Percentiles rank a stretch among this genome's conserved stretches.
Evolutionary conservation across 202 grass and related monocot genomes (phyloP).

Genomic region (Saccharum hybrid): DNA sequence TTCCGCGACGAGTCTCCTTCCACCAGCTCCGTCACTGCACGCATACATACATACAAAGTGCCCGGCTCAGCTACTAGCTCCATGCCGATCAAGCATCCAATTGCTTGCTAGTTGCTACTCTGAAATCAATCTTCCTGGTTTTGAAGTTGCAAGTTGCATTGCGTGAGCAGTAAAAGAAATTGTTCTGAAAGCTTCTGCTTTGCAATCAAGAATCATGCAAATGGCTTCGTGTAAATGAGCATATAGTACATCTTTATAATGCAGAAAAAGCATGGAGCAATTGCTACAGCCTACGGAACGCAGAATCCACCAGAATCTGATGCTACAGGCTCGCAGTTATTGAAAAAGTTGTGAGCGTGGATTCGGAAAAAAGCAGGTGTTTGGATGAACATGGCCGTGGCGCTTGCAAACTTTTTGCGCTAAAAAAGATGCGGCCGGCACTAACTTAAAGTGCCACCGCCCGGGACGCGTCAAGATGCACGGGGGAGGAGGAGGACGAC

Average conservation of each 20-base stretch:
- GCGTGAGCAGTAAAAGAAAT: no score
- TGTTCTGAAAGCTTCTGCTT: no score
- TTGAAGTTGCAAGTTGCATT: no score
- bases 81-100: no score
- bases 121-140: no score
- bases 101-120: no score
- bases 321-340: slow-evolving; percentile 21
- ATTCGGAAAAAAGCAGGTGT: slow-evolving; percentile 8
- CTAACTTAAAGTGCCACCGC: slow-evolving; percentile 17
- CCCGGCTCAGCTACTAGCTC: no score
- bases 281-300: slow-evolving; percentile 23
- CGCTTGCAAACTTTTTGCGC: slow-evolving; percentile 23
- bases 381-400: slow-evolving; percentile 30
- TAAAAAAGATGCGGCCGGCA: neutral
- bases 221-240: no score
- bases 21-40: slow-evolving; percentile 79
- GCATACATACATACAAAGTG: neutral
- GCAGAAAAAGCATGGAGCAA: neutral
- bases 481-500: neutral
- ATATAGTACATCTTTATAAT: neutral
- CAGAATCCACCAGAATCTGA: slow-evolving; percentile 41
- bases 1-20: slow-evolving; percentile 92
- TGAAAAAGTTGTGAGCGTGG: slow-evolving; percentile 5
- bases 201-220: slow-evolving; percentile 25
- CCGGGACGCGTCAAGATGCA: slow-evolving; percentile 25